Evolutionary conservation across 345 rosid species (phyloP).

Genomic region (Barbarea vulgaris): DNA sequence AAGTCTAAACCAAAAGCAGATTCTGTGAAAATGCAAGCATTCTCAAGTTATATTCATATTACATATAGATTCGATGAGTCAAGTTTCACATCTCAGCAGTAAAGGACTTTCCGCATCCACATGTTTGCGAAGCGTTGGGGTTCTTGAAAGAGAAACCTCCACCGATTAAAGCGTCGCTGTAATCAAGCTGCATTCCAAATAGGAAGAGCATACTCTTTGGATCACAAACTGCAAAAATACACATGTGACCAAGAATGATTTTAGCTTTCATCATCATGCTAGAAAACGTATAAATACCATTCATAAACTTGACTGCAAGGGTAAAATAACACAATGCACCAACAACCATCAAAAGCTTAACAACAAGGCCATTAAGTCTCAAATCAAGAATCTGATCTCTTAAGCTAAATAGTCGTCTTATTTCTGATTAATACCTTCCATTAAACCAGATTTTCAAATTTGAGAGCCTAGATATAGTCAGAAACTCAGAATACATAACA

Average conservation of each 20-base stretch:
- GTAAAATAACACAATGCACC: background rate
- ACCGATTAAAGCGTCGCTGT: constrained; percentile 92
- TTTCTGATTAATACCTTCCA: background rate
- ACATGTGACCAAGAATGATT: background rate
- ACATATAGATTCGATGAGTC: background rate
- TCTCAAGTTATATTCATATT: too few relatives aligned
- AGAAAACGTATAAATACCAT: background rate
- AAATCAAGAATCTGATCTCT: background rate
- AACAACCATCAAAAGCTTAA: background rate
- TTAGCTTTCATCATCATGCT: background rate
- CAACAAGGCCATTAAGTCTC: background rate
- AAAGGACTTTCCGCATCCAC: constrained; percentile 78
- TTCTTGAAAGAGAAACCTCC: constrained; percentile 95
- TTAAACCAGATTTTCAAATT: background rate
- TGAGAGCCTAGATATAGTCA: background rate
- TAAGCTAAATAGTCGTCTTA: background rate
- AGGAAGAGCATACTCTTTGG: constrained; percentile 96
- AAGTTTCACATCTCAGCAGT: constrained; percentile 57
- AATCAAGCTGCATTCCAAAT: constrained; percentile 93
- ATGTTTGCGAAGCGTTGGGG: constrained; percentile 87
- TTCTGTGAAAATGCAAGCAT: background rate
- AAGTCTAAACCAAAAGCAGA: background rate
- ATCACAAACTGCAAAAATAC: constrained; percentile 79
- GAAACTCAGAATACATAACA: background rate
- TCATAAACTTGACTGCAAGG: background rate